A percentile compares a stretch with the other conserved stretches of the same genome.
These are phyloP conservation scores for Elaeis guineensis DNA, from an alignment of 176 grass and related monocot species.

Conservation along the genomic window DNA sequence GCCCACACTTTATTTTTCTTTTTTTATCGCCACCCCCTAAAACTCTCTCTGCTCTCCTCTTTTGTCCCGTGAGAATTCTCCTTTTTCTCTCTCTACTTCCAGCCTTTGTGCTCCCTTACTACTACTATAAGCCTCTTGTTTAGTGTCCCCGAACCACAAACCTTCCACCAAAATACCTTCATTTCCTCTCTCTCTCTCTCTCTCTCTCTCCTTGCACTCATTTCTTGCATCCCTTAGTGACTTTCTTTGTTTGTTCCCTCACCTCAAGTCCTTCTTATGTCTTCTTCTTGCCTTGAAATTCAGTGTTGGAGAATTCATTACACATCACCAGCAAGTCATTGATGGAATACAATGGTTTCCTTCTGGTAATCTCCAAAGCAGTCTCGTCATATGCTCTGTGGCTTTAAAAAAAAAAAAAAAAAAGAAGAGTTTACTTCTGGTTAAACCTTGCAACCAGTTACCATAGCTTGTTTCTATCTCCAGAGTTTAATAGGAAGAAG, in stretches of 20 bases:
- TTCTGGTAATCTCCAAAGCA: neutral
- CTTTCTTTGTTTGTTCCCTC: neutral
- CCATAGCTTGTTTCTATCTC: neutral
- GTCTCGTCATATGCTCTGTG: too few relatives aligned
- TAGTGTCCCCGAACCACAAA: neutral
- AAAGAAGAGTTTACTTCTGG: neutral
- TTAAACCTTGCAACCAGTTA: neutral
- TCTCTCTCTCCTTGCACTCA: too few relatives aligned
- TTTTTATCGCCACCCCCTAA: neutral
- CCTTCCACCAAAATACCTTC: neutral
- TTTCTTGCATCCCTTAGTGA: neutral
- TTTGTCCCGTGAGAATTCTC: slow-evolving; percentile 2
- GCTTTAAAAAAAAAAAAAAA: too few relatives aligned
- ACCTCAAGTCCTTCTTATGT: neutral
- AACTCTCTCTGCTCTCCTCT: neutral
- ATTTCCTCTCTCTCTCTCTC: neutral
- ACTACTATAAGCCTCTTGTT: slow-evolving; percentile 2
- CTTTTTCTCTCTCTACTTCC: neutral
- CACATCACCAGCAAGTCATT: neutral
- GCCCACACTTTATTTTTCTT: slow-evolving; percentile 2
- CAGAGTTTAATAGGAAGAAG: neutral
- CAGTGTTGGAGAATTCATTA: slow-evolving; percentile 1
- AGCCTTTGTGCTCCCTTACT: slow-evolving; percentile 1
- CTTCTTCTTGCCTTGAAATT: neutral
- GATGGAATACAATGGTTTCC: neutral